A percentile compares a stretch with the other conserved stretches of the same genome.
phyloP scores from a whole-genome alignment of 176 grass and related monocot genomes.

The Bromus sterilis region DNA sequence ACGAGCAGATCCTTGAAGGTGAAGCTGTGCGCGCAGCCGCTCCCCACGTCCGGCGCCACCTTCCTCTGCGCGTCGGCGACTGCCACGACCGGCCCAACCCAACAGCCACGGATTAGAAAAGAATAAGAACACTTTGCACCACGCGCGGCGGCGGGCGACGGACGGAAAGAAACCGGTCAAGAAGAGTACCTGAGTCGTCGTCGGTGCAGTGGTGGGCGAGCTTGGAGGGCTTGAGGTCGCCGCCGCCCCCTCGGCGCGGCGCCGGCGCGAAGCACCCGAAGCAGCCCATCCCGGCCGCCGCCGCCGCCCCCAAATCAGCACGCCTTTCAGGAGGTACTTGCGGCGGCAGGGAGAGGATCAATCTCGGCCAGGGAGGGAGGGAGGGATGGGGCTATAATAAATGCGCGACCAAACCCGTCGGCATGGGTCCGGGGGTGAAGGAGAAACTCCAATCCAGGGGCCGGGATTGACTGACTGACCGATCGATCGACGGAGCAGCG shows the following conservation, averaged over 20 bases:
- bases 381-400: slow-evolving; percentile 30
- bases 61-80: slow-evolving; percentile 51
- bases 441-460: background rate
- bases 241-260: slow-evolving; percentile 21
- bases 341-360: background rate
- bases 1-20: slow-evolving; percentile 75
- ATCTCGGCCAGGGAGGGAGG: background rate
- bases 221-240: slow-evolving; percentile 32
- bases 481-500: slow-evolving; percentile 10
- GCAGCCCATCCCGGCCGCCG: slow-evolving; percentile 46
- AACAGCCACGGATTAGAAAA: background rate
- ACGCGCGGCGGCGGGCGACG: background rate
- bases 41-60: slow-evolving; percentile 38
- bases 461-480: background rate
- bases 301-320: background rate
- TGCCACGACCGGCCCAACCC: background rate
- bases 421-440: background rate
- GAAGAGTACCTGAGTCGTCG: slow-evolving; percentile 39
- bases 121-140: background rate
- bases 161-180: background rate
- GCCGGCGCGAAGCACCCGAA: slow-evolving; percentile 54
- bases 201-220: slow-evolving; percentile 25
- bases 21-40: slow-evolving; percentile 62
- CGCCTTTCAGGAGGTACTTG: background rate
- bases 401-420: slow-evolving; percentile 18